Evolutionary conservation across 2,329 filamentous ascomycete species (phyloP).

Genomic region (Penicillium fuscoglaucum): DNA sequence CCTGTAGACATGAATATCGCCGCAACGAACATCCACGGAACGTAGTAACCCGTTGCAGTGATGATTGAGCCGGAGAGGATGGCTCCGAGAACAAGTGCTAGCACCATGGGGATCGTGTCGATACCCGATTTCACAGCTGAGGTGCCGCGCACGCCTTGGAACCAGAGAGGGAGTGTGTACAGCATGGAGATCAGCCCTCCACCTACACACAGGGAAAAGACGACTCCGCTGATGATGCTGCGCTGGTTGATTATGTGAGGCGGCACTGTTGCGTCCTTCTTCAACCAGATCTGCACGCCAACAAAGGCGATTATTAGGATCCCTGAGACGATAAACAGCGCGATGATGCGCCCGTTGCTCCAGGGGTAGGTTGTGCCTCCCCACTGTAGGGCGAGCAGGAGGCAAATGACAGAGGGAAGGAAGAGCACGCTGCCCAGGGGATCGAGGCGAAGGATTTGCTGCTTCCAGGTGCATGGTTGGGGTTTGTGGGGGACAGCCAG

Average conservation of each 20-base stretch:
- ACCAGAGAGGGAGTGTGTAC: constrained; percentile 49
- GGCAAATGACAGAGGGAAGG: constrained; percentile 25
- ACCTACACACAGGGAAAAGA: constrained; percentile 40
- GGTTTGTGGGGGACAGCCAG: constrained; percentile 27
- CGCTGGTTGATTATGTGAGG: constrained; percentile 52
- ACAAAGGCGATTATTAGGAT: constrained; percentile 46
- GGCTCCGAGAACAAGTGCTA: constrained; percentile 38
- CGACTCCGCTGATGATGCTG: constrained; percentile 35
- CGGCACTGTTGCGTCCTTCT: constrained; percentile 53
- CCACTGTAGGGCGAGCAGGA: constrained; percentile 28
- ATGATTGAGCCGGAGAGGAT: constrained; percentile 36
- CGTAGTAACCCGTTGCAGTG: constrained; percentile 42
- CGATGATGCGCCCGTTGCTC: constrained; percentile 25
- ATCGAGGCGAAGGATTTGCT: constrained; percentile 44
- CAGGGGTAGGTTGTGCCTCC: constrained; percentile 26
- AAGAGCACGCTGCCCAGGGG: constrained; percentile 37
- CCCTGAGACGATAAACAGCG: constrained; percentile 23
- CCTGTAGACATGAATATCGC: constrained; percentile 18
- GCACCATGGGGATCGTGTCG: constrained; percentile 42
- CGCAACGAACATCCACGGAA: constrained; percentile 41
- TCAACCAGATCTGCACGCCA: constrained; percentile 47
- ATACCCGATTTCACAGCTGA: constrained; percentile 49
- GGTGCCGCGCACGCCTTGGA: constrained; percentile 48
- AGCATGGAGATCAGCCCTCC: constrained; percentile 43
- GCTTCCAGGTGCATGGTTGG: constrained; percentile 34